These are phyloP conservation scores for Hypoxylon sp. DNA, from an alignment of 2,329 filamentous ascomycete species.

Conservation along the genomic window DNA sequence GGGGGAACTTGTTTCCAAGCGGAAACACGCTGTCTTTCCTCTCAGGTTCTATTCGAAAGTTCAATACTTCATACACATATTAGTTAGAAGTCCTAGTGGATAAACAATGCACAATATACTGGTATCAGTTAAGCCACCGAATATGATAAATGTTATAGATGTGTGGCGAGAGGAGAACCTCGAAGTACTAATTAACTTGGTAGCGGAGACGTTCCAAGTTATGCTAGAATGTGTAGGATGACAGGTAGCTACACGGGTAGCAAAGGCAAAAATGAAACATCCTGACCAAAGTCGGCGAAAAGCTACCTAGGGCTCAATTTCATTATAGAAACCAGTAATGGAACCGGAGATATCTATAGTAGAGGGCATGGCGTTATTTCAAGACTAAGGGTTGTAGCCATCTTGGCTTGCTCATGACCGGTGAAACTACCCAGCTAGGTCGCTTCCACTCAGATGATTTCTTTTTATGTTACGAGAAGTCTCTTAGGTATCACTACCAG, in stretches of 20 bases:
- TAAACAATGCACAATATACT: background rate
- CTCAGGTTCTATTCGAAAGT: background rate
- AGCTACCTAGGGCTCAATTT: background rate
- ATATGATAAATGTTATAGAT: background rate
- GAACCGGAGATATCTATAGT: too few relatives aligned
- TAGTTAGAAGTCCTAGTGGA: background rate
- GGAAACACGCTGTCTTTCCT: background rate
- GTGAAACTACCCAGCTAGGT: background rate
- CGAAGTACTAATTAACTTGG: background rate
- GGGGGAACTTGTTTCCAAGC: background rate
- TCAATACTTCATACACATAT: background rate
- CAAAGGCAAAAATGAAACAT: background rate
- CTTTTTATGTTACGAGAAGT: conserved; percentile 14
- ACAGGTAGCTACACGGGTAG: background rate
- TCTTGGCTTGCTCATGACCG: conserved; percentile 4
- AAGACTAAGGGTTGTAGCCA: too few relatives aligned
- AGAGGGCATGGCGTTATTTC: too few relatives aligned
- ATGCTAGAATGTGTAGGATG: background rate
- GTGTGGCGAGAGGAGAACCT: background rate
- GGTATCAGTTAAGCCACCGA: background rate
- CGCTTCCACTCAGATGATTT: background rate
- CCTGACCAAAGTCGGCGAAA: background rate
- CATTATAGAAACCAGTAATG: background rate
- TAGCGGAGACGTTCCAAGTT: background rate
- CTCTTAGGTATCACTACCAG: conserved; percentile 13